Base-by-base conservation (phyloP, 306 rosid species). In the Prunus mume region DNA sequence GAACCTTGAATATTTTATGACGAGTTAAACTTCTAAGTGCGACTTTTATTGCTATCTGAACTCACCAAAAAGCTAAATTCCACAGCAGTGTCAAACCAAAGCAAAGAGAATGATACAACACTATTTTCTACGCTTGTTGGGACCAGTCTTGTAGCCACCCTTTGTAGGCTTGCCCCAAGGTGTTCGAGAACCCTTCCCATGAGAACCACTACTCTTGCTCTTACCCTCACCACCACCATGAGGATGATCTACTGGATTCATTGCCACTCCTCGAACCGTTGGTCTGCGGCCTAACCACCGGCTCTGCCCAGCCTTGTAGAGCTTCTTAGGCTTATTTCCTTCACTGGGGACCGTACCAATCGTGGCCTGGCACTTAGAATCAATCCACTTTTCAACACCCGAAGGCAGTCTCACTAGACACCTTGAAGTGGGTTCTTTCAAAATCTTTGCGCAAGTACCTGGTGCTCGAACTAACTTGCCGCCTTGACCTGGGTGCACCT, bases 161-260 rank as follows among this genome's bases (percentile, higher is more conserved):
- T 93, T 91, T 3, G 85, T 80, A 47, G 97, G 98, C 77, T 91
- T 93, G 24, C 96, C 97, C 97, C 93, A 91, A 43, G 97, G 98
- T 71, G 96, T 83, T 19, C 76, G 90, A 60, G 97, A 85, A 34
- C 75, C 82, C 76, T 27, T 69, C 17, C 98, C 96, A 54, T 49
- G 80, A 51, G 55, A 52, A 3, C 94, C 97, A 81, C 92, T 80
- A 80, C 91, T 86, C 90, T 87, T 91, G 84, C 97, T 88, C 83
- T 78, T 86, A 69, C 96, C 97, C 86, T 88, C 96, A 61, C 97
- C 96, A 79, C 98, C 93, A 73, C 98, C 98, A 63, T 92, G 96
- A 67, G 96, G 97, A 88, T 88, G 97, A 83, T 92, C 96, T 28
- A 90, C 78, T 0, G 89, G 92, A 79, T 91, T 93, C 98, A 93